Evolutionary conservation across 176 grass and related monocot species (phyloP), one percentile per base, ranked within the genome.

Genomic region (Musa beccarii): DNA sequence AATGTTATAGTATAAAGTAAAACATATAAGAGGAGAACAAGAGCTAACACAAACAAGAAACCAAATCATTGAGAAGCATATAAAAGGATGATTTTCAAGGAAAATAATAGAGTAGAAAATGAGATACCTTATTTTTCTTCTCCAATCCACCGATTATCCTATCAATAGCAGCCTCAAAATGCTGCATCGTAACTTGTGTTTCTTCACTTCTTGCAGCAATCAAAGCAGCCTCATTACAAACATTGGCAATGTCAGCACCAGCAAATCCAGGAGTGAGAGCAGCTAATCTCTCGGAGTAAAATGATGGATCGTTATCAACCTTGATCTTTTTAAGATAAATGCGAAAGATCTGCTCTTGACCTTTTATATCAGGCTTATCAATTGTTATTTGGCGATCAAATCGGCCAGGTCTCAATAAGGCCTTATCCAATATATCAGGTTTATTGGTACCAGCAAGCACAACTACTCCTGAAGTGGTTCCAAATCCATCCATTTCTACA

Each of bases 401-500:
- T 81, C 95, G 87, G 50, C 90, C 95, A 66, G 95, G 95, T 54
- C 95, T 86, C 63, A 98, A 78, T 79, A 98, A 89, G 68, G 95
- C 95, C 68, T 98, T 91, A 75, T 98, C 95, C 66, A 98, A 80
- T 64, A 91, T 89, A 84, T 91, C 95, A 80, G 95, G 90, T 85
- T 90, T 80, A 65, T 93, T 98, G 6, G 95, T 98, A 78, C 95
- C 90, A 68, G 90, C 95, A 85, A 98, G 88, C 75, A 93, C 88
- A 74, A 91, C 90, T 55, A 98, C 90, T 22, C 90, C 90, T 34
- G 82, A 69, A 25, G 86, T 98, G 19, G 95, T 98, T 69, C 90
- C 90, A 84, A 93, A 98, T 61, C 95, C 95, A 82, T 98, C 95
- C 90, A 98, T 98, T 80, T 98, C 95, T 63, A 98, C 95, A 61